phyloP scores from a whole-genome alignment of 2,329 filamentous ascomycete species.

The Apiospora saccharicola region DNA sequence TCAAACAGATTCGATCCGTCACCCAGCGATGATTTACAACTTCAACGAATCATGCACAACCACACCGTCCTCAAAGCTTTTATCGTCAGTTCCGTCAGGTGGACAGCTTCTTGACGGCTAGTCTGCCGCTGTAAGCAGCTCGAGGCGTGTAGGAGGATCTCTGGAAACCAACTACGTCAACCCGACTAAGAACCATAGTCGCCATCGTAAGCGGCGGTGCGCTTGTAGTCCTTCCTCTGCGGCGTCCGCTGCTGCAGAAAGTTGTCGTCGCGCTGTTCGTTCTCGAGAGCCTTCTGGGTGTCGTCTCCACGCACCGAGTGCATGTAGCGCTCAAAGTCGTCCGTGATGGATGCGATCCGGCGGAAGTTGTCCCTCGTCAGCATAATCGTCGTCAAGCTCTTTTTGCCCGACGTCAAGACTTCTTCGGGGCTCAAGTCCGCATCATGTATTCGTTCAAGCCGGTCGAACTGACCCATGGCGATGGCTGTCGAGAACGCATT shows the following conservation, averaged over 20 bases:
- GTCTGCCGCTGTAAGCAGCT: not conserved
- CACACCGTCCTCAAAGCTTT: not conserved
- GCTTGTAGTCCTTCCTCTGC: not conserved
- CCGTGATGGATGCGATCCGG: slow-evolving; percentile 29
- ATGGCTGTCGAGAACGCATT: slow-evolving; percentile 39
- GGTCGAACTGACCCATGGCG: slow-evolving; percentile 31
- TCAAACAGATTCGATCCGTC: not conserved
- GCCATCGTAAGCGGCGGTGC: not conserved
- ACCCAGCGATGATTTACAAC: not conserved
- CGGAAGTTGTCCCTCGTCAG: slow-evolving; percentile 29
- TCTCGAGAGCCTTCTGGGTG: slow-evolving; percentile 25
- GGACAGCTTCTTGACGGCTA: not conserved
- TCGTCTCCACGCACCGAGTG: slow-evolving; percentile 26
- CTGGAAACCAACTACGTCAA: not conserved
- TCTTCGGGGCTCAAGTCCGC: slow-evolving; percentile 28
- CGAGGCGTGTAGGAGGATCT: not conserved
- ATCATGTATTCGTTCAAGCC: slow-evolving; percentile 21
- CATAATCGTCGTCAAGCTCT: slow-evolving; percentile 25
- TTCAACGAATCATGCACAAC: not conserved
- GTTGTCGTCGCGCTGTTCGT: slow-evolving; percentile 29
- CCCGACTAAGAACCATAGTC: not conserved
- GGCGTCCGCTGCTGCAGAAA: not conserved
- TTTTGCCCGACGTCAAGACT: slow-evolving; percentile 24
- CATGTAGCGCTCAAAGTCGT: slow-evolving; percentile 31
- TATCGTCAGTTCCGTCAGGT: not conserved